phyloP scores from a whole-genome alignment of 2,329 filamentous ascomycete species.

The Hortaea sp. region DNA sequence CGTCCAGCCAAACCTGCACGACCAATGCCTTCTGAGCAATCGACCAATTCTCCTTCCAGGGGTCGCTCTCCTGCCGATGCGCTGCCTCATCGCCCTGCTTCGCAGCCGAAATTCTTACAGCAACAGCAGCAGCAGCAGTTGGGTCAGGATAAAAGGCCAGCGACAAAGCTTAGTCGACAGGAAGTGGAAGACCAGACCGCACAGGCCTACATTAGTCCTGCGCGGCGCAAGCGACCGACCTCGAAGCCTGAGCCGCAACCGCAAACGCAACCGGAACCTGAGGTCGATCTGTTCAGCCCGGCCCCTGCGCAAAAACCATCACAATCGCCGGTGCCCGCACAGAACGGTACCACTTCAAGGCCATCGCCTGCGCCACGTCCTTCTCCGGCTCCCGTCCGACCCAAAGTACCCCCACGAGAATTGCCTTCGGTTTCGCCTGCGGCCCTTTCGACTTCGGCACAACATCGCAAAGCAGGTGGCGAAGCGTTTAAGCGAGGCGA shows the following conservation, averaged over 20 bases:
- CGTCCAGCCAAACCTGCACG: slow-evolving; percentile 39
- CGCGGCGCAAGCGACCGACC: slow-evolving; percentile 61
- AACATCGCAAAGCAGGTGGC: slow-evolving; percentile 68
- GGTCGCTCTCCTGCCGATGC: slow-evolving; percentile 23
- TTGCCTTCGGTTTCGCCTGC: slow-evolving; percentile 59
- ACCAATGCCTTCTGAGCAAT: slow-evolving; percentile 14
- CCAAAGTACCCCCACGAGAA: slow-evolving; percentile 44
- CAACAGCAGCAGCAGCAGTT: slow-evolving; percentile 28
- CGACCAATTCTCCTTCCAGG: slow-evolving; percentile 8
- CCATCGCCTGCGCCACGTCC: slow-evolving; percentile 26
- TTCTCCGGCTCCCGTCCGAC: slow-evolving; percentile 30
- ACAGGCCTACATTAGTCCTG: slow-evolving; percentile 79
- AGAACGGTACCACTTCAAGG: background rate
- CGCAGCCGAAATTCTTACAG: slow-evolving; percentile 31
- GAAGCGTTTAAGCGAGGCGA: slow-evolving; percentile 91
- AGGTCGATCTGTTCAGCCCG: slow-evolving; percentile 26
- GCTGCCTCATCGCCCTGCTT: slow-evolving; percentile 26
- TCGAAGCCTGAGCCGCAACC: slow-evolving; percentile 25
- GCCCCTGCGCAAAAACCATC: slow-evolving; percentile 1
- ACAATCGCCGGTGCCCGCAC: slow-evolving; percentile 1
- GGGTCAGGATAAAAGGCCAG: slow-evolving; percentile 29
- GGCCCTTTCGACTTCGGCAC: slow-evolving; percentile 64
- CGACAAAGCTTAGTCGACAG: slow-evolving; percentile 58
- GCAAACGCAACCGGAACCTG: slow-evolving; percentile 18
- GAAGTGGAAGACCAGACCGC: slow-evolving; percentile 69